Percentiles rank a stretch among this genome's conserved stretches.
Conservation (phyloP, 495 filamentous ascomycete species). For the Xylaria scruposa region DNA sequence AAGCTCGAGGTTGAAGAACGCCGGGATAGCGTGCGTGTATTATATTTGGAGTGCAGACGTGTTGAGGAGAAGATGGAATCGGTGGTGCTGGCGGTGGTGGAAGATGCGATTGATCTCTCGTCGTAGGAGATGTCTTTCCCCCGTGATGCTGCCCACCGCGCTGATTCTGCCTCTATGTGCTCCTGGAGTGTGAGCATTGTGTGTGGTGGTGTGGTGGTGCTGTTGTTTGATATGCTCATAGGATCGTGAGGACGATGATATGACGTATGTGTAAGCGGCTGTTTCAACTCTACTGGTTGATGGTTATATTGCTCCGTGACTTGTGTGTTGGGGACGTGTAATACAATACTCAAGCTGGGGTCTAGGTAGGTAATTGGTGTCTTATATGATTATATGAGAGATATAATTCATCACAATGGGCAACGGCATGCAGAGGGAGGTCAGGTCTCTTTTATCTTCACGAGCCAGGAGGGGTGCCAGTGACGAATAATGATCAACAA, state of each 20-base stretch:
- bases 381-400: background rate
- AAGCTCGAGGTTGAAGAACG: conserved; percentile 40
- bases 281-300: background rate
- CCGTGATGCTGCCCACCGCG: conserved; percentile 17
- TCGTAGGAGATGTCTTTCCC: background rate
- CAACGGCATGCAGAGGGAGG: background rate
- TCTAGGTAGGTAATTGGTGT: background rate
- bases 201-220: background rate
- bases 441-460: conserved; percentile 22
- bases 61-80: conserved; percentile 20
- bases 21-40: conserved; percentile 26
- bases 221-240: background rate
- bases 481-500: conserved; percentile 24
- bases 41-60: conserved; percentile 31
- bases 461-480: conserved; percentile 10
- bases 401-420: conserved; percentile 4
- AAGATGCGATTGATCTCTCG: conserved; percentile 1
- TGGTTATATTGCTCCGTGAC: background rate
- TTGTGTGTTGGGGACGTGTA: background rate
- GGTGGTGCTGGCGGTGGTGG: conserved; percentile 17
- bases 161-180: conserved; percentile 12
- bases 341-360: background rate
- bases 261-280: background rate
- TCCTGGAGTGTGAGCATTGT: conserved; percentile 26
- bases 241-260: background rate